Conservation (phyloP, 2,329 filamentous ascomycete genomes). For the Metarhizium anisopliae region DNA sequence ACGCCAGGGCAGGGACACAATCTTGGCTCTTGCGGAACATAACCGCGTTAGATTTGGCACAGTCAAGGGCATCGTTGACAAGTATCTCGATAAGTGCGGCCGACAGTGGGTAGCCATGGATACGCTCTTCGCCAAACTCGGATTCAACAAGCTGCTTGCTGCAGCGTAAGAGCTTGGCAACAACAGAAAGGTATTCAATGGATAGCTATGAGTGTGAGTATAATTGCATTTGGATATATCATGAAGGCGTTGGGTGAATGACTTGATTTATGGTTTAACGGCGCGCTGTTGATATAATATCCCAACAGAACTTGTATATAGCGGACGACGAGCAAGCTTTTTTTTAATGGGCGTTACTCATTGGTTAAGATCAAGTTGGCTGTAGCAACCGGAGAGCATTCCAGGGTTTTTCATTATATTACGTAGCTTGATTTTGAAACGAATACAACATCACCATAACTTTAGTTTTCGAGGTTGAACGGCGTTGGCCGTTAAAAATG, state of each 20-base stretch:
- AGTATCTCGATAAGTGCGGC: constrained; percentile 81
- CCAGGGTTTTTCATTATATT: too few relatives aligned
- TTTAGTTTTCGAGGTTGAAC: background rate
- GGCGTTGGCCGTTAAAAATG: background rate
- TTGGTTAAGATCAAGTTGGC: too few relatives aligned
- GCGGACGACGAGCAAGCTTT: background rate
- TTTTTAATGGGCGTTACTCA: too few relatives aligned
- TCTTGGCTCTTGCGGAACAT: constrained; percentile 67
- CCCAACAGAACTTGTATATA: background rate
- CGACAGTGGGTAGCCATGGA: constrained; percentile 94
- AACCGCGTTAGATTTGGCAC: constrained; percentile 74
- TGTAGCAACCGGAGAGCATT: too few relatives aligned
- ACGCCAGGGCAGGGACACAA: constrained; percentile 51
- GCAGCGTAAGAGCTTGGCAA: constrained; percentile 3
- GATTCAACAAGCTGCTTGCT: constrained; percentile 33
- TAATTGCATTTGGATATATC: background rate
- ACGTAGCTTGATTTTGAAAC: background rate
- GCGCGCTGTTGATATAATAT: background rate
- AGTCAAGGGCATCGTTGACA: constrained; percentile 67
- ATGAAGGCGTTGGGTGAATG: background rate
- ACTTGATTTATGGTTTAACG: background rate
- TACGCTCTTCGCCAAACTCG: constrained; percentile 64
- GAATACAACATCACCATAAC: background rate
- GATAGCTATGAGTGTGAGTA: background rate
- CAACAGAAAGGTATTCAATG: too few relatives aligned